These are phyloP conservation scores for Gynochthodes officinalis DNA, from an alignment of 257 asterid genomes.

Conservation along the genomic window DNA sequence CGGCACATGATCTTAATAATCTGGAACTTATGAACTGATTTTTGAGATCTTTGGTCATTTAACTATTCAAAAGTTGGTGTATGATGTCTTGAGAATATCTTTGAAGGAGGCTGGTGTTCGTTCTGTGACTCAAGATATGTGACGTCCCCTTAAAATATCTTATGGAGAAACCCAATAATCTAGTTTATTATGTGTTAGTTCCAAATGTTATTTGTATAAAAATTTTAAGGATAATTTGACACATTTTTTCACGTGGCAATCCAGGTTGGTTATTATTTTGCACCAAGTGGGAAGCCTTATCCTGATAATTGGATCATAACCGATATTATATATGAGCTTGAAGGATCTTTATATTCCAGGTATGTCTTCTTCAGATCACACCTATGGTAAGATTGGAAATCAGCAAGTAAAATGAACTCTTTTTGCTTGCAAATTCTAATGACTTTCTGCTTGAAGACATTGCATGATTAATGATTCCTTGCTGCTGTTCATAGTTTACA, in stretches of 20 bases:
- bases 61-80: background rate
- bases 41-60: background rate
- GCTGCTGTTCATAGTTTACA: background rate
- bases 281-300: conserved; percentile 99
- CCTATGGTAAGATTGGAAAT: background rate
- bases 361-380: conserved; percentile 22
- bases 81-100: background rate
- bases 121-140: conserved; percentile 5
- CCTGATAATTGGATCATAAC: conserved; percentile 99
- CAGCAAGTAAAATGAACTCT: background rate
- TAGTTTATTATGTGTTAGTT: background rate
- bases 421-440: background rate
- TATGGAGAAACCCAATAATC: background rate
- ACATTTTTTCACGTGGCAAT: conserved; percentile 26
- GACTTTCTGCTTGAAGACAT: background rate
- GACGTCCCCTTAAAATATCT: background rate
- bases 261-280: conserved; percentile 97
- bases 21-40: background rate
- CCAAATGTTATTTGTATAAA: background rate
- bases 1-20: background rate
- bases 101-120: background rate
- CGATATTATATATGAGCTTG: conserved; percentile 79
- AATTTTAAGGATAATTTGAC: conserved; percentile 9
- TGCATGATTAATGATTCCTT: background rate
- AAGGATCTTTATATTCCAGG: conserved; percentile 92